phyloP scores from a whole-genome alignment of 805 yeast genomes.

The Allodekkera sacchari region DNA sequence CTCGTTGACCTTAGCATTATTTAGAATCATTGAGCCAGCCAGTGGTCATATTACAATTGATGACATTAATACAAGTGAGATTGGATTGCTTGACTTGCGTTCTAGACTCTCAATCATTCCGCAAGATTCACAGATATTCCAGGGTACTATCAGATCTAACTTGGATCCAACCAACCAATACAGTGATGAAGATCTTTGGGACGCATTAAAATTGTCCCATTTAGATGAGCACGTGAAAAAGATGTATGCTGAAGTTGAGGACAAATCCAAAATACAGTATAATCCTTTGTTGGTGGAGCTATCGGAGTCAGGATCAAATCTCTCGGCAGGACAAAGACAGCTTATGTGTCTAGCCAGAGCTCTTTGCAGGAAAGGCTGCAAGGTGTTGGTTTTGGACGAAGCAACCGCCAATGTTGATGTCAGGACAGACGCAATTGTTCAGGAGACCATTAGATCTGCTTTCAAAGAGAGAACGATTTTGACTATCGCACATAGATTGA shows the following conservation, averaged over 20 bases:
- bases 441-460: constrained; percentile 68
- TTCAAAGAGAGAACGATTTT: constrained; percentile 71
- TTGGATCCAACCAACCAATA: constrained; percentile 71
- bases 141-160: constrained; percentile 78
- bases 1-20: constrained; percentile 73
- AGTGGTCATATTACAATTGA: constrained; percentile 64
- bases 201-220: constrained; percentile 69
- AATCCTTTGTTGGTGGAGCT: constrained; percentile 20
- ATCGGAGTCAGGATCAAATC: constrained; percentile 43
- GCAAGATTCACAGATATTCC: constrained; percentile 88
- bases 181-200: constrained; percentile 78
- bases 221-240: constrained; percentile 53
- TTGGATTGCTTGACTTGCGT: constrained; percentile 75
- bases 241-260: constrained; percentile 38
- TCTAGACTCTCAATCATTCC: constrained; percentile 79
- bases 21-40: constrained; percentile 72
- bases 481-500: constrained; percentile 79
- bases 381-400: constrained; percentile 68
- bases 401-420: constrained; percentile 89
- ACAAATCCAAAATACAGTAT: constrained; percentile 31
- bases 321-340: constrained; percentile 86
- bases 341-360: constrained; percentile 79
- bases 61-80: constrained; percentile 49
- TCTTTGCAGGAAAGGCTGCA: constrained; percentile 46
- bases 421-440: constrained; percentile 70